Conservation (phyloP, 2,329 filamentous ascomycete species). For the Pleomassaria siparia region DNA sequence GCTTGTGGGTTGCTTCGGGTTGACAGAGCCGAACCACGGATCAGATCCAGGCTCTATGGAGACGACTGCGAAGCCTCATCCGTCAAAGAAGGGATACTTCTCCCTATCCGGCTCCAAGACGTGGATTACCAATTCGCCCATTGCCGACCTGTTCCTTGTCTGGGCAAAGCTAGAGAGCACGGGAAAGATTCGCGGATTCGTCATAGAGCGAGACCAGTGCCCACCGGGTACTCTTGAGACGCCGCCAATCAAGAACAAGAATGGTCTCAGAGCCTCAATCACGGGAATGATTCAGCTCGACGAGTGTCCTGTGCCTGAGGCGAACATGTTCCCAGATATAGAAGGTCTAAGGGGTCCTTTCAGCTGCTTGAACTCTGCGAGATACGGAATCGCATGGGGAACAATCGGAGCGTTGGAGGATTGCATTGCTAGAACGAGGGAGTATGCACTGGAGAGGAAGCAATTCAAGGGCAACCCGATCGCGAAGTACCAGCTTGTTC, state of each 20-base stretch:
- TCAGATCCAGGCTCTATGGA: constrained; percentile 93
- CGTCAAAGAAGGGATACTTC: constrained; percentile 79
- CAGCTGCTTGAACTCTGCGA: constrained; percentile 88
- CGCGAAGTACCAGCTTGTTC: constrained; percentile 93
- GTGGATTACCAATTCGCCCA: constrained; percentile 94
- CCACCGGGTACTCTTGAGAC: constrained; percentile 89
- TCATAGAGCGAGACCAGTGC: constrained; percentile 82
- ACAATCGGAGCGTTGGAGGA: constrained; percentile 94
- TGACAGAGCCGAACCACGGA: constrained; percentile 92
- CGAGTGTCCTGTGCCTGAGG: constrained; percentile 80
- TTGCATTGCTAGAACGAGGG: constrained; percentile 75
- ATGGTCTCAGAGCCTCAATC: constrained; percentile 85
- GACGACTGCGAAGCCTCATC: constrained; percentile 79
- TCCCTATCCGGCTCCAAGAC: constrained; percentile 82
- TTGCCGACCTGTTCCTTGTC: constrained; percentile 79
- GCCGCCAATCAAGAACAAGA: constrained; percentile 92
- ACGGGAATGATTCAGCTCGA: constrained; percentile 99
- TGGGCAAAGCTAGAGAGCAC: constrained; percentile 94
- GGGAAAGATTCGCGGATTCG: constrained; percentile 90
- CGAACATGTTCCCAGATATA: constrained; percentile 91
- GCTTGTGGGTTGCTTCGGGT: constrained; percentile 79
- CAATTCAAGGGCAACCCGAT: constrained; percentile 97
- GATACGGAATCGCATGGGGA: constrained; percentile 91
- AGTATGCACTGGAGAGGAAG: constrained; percentile 87
- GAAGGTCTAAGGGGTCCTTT: constrained; percentile 89